Evolutionary conservation across 164 flowering plant species (phyloP), one percentile per base, ranked within the genome.

Genomic region (Chimonanthus praecox): DNA sequence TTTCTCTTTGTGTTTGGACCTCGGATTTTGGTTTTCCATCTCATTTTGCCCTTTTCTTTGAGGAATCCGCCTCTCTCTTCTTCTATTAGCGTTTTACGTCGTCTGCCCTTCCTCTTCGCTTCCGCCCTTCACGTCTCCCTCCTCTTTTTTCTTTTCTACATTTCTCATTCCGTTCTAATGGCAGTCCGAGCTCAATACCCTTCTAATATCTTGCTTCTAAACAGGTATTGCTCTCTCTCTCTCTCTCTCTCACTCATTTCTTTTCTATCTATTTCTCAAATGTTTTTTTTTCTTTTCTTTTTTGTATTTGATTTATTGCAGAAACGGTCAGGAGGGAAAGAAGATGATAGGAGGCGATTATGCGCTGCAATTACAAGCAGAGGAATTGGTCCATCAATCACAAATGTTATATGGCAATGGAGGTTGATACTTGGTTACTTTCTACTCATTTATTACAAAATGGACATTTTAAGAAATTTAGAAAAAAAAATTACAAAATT

Each of bases 101-200:
- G 43, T n/a, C 20, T 47, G 48, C 58, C 45, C 7, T 10, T 47
- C 8, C 47, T 43, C 49, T 65, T 7, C 18, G 3, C 44, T 63
- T 63, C 43, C 33, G 18, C 18, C 18, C 66, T 49, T 60, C 8
- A 77, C 73, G 47, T 33, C 68, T 20, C 48, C 21, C 58, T 71
- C 49, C 76, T 21, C 72, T 44, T 73, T 67, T 47, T 47, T 51
- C 69, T 65, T 48, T 77, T 67, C 74, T 13, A 15, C 50, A 73
- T 76, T 9, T 20, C 58, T 65, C 20, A 65, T 20, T 63, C 49
- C 3, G 54, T 33, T 64, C 21, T 11, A 64, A 89, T 92, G 94
- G 97, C 94, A 10, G 93, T 92, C 78, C 93, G 88, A 81, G 92
- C 97, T 78, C 97, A 92, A 80, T 89, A 89, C 87, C 90, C 93